Conservation (phyloP, 2,329 filamentous ascomycete species). For the Botryotinia globosa region DNA sequence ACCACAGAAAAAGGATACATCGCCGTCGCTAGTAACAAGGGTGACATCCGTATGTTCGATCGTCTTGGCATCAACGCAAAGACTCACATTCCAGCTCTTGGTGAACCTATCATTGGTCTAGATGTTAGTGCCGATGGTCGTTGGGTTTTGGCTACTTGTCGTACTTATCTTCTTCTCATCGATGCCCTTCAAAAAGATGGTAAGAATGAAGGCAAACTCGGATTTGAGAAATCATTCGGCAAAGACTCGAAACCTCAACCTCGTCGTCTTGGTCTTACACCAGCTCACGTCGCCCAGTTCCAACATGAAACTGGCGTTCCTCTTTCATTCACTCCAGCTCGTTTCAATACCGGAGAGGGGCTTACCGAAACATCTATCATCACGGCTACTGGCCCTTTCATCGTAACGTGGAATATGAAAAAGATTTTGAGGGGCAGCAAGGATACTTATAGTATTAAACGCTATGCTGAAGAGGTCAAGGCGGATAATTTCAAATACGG, state of each 20-base stretch:
- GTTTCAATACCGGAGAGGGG: conserved; percentile 87
- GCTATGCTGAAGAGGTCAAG: conserved; percentile 92
- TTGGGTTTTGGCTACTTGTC: conserved; percentile 92
- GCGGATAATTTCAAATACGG: conserved; percentile 98
- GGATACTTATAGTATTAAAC: conserved; percentile 93
- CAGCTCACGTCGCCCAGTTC: conserved; percentile 93
- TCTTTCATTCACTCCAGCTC: conserved; percentile 84
- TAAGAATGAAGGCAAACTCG: conserved; percentile 97
- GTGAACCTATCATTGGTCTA: conserved; percentile 90
- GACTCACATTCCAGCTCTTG: conserved; percentile 91
- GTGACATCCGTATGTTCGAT: conserved; percentile 94
- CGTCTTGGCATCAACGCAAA: conserved; percentile 96
- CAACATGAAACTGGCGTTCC: conserved; percentile 90
- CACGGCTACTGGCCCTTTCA: conserved; percentile 92
- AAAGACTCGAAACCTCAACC: conserved; percentile 94
- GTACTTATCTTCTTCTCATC: conserved; percentile 90
- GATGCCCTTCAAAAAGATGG: conserved; percentile 87
- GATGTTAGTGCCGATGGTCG: conserved; percentile 94
- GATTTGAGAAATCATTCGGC: conserved; percentile 89
- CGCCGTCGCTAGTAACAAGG: conserved; percentile 95
- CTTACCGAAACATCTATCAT: conserved; percentile 89
- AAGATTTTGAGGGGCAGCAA: conserved; percentile 79
- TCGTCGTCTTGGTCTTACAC: conserved; percentile 81
- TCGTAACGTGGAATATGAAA: conserved; percentile 93
- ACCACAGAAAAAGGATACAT: conserved; percentile 97